Percentiles rank a stretch among this genome's conserved stretches.
Evolutionary conservation across 768 basidiomycete species (phyloP).

Genomic region (Galerina sulciceps): DNA sequence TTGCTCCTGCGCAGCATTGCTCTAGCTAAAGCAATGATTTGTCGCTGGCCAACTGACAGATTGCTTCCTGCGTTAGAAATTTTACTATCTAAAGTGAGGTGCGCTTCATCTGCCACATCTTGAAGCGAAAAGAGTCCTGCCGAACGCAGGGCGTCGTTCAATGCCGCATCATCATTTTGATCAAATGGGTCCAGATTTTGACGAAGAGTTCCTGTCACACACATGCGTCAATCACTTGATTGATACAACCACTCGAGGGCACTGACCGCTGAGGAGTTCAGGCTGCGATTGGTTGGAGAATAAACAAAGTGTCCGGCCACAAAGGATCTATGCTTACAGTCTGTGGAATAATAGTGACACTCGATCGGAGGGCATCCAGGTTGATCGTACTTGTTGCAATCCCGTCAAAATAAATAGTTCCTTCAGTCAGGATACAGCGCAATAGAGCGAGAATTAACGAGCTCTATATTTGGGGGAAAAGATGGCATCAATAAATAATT

Average conservation of each 20-base stretch:
- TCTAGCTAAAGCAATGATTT: constrained; percentile 68
- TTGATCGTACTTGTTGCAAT: constrained; percentile 49
- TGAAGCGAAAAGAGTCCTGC: constrained; percentile 42
- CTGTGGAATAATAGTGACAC: constrained; percentile 62
- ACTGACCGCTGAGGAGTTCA: constrained; percentile 52
- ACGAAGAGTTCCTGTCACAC: constrained; percentile 38
- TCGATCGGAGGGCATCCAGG: constrained; percentile 54
- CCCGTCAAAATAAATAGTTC: constrained; percentile 56
- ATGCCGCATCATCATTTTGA: constrained; percentile 51
- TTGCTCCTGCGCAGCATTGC: constrained; percentile 63
- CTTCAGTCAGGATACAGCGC: constrained; percentile 56
- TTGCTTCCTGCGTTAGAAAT: constrained; percentile 65
- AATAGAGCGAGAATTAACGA: constrained; percentile 52
- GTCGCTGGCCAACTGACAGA: constrained; percentile 76
- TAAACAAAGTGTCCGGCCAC: neutral
- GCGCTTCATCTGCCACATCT: constrained; percentile 47
- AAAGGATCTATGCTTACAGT: constrained; percentile 20
- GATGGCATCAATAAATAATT: neutral
- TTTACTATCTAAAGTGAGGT: constrained; percentile 47
- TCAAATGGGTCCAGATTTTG: constrained; percentile 69
- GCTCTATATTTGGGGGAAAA: constrained; percentile 24
- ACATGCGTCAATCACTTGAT: neutral
- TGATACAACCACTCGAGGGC: neutral
- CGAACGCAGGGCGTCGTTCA: constrained; percentile 44
- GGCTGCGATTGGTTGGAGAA: constrained; percentile 18